phyloP scores from a whole-genome alignment of 2,329 filamentous ascomycete genomes.

The Malbranchea zuffiana region DNA sequence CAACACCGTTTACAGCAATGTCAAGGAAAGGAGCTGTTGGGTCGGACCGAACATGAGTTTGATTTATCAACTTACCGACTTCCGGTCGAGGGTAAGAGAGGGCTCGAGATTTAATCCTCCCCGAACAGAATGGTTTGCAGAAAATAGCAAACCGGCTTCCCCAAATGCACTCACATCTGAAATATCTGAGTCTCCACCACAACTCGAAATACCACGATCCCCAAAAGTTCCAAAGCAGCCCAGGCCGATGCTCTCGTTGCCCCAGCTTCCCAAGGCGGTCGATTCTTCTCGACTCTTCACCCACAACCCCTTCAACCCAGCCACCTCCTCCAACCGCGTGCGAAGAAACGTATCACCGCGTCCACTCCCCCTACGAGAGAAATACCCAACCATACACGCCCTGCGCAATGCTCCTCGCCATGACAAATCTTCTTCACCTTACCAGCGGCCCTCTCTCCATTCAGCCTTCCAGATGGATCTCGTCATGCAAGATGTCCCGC shows the following conservation, averaged over 20 bases:
- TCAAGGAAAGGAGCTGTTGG: conserved; percentile 55
- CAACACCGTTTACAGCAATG: conserved; percentile 53
- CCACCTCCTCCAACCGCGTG: conserved; percentile 16
- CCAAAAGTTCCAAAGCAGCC: too few relatives aligned
- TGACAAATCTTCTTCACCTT: conserved; percentile 4
- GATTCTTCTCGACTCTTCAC: conserved; percentile 9
- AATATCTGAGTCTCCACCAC: background rate
- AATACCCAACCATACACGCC: conserved; percentile 20
- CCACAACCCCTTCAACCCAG: conserved; percentile 13
- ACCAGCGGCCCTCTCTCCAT: conserved; percentile 12
- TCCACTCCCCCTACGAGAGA: conserved; percentile 31
- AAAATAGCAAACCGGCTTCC: conserved; percentile 9
- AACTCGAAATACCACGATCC: too few relatives aligned
- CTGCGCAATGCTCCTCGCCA: conserved; percentile 11
- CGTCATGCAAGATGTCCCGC: conserved; percentile 30
- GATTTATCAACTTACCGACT: conserved; percentile 58
- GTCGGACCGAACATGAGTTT: conserved; percentile 59
- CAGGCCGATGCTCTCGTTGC: background rate
- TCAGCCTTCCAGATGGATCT: conserved; percentile 24
- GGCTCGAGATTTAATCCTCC: conserved; percentile 22
- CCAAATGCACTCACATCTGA: background rate
- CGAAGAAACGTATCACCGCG: conserved; percentile 27
- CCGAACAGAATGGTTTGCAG: conserved; percentile 28
- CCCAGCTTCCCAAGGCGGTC: background rate
- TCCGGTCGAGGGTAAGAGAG: conserved; percentile 37